Percentiles rank a stretch among this genome's conserved stretches.
Evolutionary conservation across 2,329 filamentous ascomycete genomes (phyloP).

Genomic region (Colletotrichum sp.): DNA sequence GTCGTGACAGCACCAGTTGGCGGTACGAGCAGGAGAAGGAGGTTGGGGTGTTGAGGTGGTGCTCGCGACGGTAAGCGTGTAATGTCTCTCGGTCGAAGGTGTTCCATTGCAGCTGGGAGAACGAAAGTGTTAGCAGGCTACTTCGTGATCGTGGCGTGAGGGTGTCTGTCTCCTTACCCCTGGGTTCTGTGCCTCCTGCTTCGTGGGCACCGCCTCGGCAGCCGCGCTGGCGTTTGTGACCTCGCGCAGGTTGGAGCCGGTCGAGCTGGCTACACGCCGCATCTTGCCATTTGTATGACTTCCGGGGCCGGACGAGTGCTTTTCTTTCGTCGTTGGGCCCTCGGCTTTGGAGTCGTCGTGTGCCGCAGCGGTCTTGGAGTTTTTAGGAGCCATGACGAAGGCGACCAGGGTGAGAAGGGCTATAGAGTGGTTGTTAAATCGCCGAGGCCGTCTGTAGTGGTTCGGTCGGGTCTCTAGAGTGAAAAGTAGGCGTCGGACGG

Average conservation of each 20-base stretch:
- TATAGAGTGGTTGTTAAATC: neutral
- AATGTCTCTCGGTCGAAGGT: constrained; percentile 71
- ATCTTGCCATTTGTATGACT: constrained; percentile 56
- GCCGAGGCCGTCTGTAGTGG: neutral
- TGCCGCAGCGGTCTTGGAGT: constrained; percentile 38
- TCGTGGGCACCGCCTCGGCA: constrained; percentile 26
- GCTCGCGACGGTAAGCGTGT: constrained; percentile 76
- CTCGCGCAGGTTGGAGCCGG: constrained; percentile 35
- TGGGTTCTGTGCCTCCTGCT: constrained; percentile 14
- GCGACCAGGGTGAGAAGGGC: neutral
- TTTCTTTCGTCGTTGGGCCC: constrained; percentile 46
- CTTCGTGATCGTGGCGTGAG: neutral
- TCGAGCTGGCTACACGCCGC: constrained; percentile 59
- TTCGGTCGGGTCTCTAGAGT: constrained; percentile 51
- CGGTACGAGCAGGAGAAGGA: constrained; percentile 71
- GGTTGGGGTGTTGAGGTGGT: constrained; percentile 73
- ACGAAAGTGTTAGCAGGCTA: constrained; percentile 1
- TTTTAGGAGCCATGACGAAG: constrained; percentile 51
- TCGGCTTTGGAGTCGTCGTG: constrained; percentile 52
- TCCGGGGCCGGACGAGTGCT: constrained; percentile 38
- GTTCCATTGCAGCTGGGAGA: constrained; percentile 65
- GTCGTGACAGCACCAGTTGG: constrained; percentile 64
- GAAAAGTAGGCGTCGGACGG: constrained; percentile 41
- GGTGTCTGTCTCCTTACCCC: constrained; percentile 15
- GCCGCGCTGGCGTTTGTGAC: constrained; percentile 31